Percentiles rank a stretch among this genome's conserved stretches.
Conservation (phyloP, 2,329 filamentous ascomycete genomes). For the Sporothrix humicola region DNA sequence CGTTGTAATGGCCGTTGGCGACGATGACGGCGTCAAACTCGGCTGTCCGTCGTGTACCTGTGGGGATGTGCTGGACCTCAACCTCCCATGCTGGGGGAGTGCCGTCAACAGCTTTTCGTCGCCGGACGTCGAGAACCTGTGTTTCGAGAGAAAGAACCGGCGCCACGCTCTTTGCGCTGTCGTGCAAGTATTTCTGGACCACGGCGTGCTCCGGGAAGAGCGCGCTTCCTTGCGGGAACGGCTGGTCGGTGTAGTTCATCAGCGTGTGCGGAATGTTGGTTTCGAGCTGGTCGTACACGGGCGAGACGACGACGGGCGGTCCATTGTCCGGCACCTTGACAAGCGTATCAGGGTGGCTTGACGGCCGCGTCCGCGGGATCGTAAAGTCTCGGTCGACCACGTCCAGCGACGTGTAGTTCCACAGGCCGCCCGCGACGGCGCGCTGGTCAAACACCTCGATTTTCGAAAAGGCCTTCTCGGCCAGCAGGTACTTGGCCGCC, state of each 20-base stretch:
- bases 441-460: conserved; percentile 76
- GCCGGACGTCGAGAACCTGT: not conserved
- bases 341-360: conserved; percentile 51
- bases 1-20: conserved; percentile 69
- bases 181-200: conserved; percentile 64
- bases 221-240: conserved; percentile 62
- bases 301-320: conserved; percentile 66
- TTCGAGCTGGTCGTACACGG: conserved; percentile 72
- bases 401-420: conserved; percentile 64
- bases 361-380: conserved; percentile 43
- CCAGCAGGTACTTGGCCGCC: conserved; percentile 67
- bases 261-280: conserved; percentile 76
- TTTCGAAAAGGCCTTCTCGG: conserved; percentile 65
- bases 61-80: conserved; percentile 40
- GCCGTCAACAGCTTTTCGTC: not conserved
- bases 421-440: conserved; percentile 68
- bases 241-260: conserved; percentile 71
- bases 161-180: not conserved
- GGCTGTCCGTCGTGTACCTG: conserved; percentile 37
- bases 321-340: conserved; percentile 34
- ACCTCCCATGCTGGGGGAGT: conserved; percentile 44
- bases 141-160: not conserved
- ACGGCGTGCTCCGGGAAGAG: conserved; percentile 70
- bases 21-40: conserved; percentile 68
- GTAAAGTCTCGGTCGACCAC: conserved; percentile 38